Base-by-base conservation (phyloP, 768 basidiomycete genomes). In the Omphalotus guepiniiformis region DNA sequence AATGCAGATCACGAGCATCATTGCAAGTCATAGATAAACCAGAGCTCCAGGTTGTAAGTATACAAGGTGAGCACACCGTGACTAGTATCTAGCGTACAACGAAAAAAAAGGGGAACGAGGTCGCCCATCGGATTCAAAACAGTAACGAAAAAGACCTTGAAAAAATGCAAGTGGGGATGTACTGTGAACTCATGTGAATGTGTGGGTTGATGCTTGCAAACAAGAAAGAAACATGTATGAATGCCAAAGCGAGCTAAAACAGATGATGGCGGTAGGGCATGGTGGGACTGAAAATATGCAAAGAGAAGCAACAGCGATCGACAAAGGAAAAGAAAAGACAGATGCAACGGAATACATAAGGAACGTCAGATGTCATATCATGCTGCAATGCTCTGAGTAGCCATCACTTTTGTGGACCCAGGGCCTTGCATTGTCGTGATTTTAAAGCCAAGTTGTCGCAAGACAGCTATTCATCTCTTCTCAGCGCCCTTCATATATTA, bases 401-500 rank as follows among this genome's bases (percentile, higher is more conserved):
- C 64, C 49, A 78, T 75, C 49, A 82, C 68, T 68, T 81, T 82
- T 29, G 74, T 69, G 40, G 74, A 61, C 34, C 70, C 67, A 39
- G 73, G 65, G 47, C 75, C 82, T 55, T 77, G 84, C 53, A 80
- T 74, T 13, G 86, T 81, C 15, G 87, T 81, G 19, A 88, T 90
- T 75, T 83, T 92, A 77, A 96, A 95, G 22, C 93, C 93, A 48
- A 96, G 76, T 59, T 88, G 83, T 32, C 85, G 84, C 80, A 96
- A 85, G 47, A 78, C 79, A 45, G 73, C 76, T 68, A 40, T 4
- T 27, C 15, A 49, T 15, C 23, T 4, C 16, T 23, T n/a, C 15
- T 32, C 22, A 13, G 13, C 28, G 8, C 13, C 25, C 18, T 40
- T 16, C 45, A 26, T 38, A 51, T 23, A 43, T 18, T 12, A 51